Conservation (phyloP, 805 yeast genomes). For the Yarrowia bubula region DNA sequence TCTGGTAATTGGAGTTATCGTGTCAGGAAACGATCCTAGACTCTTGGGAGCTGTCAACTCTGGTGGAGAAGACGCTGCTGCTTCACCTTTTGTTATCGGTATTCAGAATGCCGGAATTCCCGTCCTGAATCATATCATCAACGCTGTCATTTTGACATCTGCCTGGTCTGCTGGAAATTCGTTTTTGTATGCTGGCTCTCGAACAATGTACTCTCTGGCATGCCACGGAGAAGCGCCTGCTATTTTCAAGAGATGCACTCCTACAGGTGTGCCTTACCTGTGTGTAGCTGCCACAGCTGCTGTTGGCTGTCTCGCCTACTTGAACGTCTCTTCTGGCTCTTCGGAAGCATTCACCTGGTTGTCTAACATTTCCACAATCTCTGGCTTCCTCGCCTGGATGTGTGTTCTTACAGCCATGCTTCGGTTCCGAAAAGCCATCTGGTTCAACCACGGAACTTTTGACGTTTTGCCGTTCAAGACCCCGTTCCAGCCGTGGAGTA, state of each 20-base stretch:
- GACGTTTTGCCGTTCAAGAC: constrained; percentile 61
- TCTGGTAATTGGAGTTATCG: constrained; percentile 67
- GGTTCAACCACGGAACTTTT: constrained; percentile 47
- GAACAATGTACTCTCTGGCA: constrained; percentile 56
- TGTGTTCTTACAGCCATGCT: constrained; percentile 52
- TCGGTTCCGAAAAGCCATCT: constrained; percentile 64
- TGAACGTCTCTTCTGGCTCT: constrained; percentile 55
- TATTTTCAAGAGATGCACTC: constrained; percentile 58
- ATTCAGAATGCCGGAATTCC: constrained; percentile 55
- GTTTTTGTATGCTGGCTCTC: constrained; percentile 57
- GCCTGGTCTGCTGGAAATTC: constrained; percentile 60
- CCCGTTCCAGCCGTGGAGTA: constrained; percentile 54
- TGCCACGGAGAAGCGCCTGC: constrained; percentile 64
- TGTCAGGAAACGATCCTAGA: constrained; percentile 63
- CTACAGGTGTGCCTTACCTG: constrained; percentile 68
- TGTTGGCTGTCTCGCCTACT: constrained; percentile 66
- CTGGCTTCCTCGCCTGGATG: constrained; percentile 67
- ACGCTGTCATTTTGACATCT: constrained; percentile 54
- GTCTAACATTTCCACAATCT: constrained; percentile 61
- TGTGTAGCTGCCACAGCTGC: constrained; percentile 64
- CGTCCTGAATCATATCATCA: constrained; percentile 51
- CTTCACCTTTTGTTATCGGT: constrained; percentile 60
- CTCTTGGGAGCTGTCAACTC: constrained; percentile 47
- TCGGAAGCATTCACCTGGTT: constrained; percentile 62
- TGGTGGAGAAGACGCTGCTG: constrained; percentile 61